Percentiles rank a stretch among this genome's conserved stretches.
Conservation (phyloP, 2,329 filamentous ascomycete genomes). For the Venturia effusa region DNA sequence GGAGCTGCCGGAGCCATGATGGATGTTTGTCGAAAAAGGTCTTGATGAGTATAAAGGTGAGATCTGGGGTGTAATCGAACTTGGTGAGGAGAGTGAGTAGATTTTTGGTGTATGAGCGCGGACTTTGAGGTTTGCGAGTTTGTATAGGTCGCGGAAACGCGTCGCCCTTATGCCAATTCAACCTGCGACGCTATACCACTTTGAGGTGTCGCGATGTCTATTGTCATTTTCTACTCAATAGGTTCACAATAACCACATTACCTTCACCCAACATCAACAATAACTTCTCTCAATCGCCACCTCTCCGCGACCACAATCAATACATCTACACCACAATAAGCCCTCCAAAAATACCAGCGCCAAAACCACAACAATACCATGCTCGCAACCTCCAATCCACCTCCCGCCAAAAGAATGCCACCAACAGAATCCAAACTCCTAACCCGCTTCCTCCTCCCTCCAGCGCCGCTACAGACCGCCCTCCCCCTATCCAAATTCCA, state of each 20-base stretch:
- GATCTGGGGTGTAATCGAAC: not conserved
- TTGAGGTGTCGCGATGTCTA: not conserved
- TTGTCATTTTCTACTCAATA: not conserved
- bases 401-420: conserved; percentile 44
- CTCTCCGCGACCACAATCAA: not conserved
- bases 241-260: not conserved
- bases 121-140: not conserved
- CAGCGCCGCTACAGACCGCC: conserved; percentile 62
- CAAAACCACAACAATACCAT: not conserved
- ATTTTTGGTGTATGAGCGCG: not conserved
- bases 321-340: not conserved
- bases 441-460: conserved; percentile 65
- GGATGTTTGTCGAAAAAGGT: not conserved
- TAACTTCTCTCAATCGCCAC: not conserved
- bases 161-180: not conserved
- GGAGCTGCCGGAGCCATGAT: conserved; percentile 44
- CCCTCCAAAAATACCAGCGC: not conserved
- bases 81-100: not conserved
- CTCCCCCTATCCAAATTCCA: conserved; percentile 66
- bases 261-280: not conserved
- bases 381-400: not conserved
- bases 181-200: not conserved
- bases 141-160: not conserved
- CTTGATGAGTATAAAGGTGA: not conserved
- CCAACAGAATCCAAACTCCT: conserved; percentile 67